Base-by-base conservation (phyloP, 495 filamentous ascomycete genomes). In the Darksidea phi region DNA sequence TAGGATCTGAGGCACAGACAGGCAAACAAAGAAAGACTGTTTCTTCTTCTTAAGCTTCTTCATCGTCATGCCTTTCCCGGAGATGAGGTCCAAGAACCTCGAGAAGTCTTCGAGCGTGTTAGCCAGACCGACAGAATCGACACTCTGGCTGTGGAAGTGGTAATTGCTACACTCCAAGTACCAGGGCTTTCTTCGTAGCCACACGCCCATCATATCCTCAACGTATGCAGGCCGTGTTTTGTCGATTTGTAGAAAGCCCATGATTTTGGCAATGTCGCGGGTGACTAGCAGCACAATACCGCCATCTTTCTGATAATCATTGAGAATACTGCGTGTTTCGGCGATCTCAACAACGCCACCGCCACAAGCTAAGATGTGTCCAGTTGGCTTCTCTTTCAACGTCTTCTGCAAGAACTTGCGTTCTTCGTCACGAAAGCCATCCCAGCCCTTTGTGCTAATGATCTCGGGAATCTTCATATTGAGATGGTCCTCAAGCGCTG, bases 111-210 rank as follows among this genome's bases (percentile, higher is more conserved):
- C 79, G 2, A 87, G 82, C 10, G 88, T 84, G 60, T 85, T 79
- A 17, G 78, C 76, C 41, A 89, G 75, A 26, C 77, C 81, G 3
- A 83, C 80, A 23, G 82, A 80, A 47, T 83, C 79, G 11, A 80
- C 73, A 63, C 83, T 78, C 45, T 88, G 88, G 74, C 88, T 93
- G 77, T 91, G 86, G 77, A 95, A 96, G 67, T 95, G 89, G 71
- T 88, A 88, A 72, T 97, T 97, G 77, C 93, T 97, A 79, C 94
- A 97, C 67, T 92, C 86, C 56, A 87, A 79, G 75, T 89, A 97
- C 85, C 89, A 95, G 1, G 90, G 89, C 74, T 92, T 94, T 15
- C 94, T 86, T 47, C 95, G 88, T 47, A 91, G 78, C 82, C 93
- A 97, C 26, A 99, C 94, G 1, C 84, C 87, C 77, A 89, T 85